Evolutionary conservation across 805 yeast genomes (phyloP), one percentile per base, ranked within the genome.

Genomic region (Kodamaea sagamina): DNA sequence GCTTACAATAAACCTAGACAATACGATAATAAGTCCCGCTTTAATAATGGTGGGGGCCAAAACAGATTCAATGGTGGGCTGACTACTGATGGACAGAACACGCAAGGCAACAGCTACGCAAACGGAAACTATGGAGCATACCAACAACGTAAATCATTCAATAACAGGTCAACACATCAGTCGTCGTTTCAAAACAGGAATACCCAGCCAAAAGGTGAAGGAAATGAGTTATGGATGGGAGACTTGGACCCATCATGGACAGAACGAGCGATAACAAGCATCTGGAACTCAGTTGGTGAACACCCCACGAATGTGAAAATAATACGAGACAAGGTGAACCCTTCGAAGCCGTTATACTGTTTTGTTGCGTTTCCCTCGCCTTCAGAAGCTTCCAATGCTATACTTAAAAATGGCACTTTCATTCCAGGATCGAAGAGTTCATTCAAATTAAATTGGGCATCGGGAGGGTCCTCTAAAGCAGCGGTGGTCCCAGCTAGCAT

Each of bases 181-280:
- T 6, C 37, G 22, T 11, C 37, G 2, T 34, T 13, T 12, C 37
- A 34, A 11, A 29, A 29, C 17, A 29, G 34, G 15, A 17, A 19
- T 5, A n/a, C 34, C 9, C 34, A 29, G 17, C 32, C 13, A n/a
- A 15, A 29, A 29, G 19, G 21, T 15, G 45, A 42, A n/a, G 22
- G 36, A 3, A 28, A 36, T 25, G 45, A 78, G 50, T 57, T 86
- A 39, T 86, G 90, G 85, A 90, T 89, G 96, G 97, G 97, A 16
- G 97, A 88, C 54, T 66, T 89, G 35, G 96, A 89, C 52, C 86
- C 86, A 7, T 71, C 77, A 59, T 86, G 96, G 89, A 87, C 85
- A 47, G 97, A 89, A 58, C 61, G 67, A 29, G 68, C 77, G 9
- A 75, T 90, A 41, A 72, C 72, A 38, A 77, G 78, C 46, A 76